These are phyloP conservation scores for Dictyostelium brefeldianum DNA, from an alignment of 78 protist species.

Conservation along the genomic window DNA sequence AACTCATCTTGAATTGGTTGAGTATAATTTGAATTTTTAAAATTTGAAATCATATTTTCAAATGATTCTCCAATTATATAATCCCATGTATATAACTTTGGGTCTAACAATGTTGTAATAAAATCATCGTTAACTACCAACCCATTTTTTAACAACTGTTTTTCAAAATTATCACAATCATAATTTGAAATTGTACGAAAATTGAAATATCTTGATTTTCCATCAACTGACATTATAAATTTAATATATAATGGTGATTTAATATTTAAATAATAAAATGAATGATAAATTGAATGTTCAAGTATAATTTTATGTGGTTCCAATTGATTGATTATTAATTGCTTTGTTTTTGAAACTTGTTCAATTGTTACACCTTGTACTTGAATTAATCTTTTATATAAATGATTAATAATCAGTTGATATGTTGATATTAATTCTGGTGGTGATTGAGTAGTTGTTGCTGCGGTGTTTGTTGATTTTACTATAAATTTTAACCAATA, in stretches of 20 bases:
- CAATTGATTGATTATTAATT: neutral
- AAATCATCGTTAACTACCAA: no score
- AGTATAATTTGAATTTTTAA: no score
- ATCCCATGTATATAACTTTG: no score
- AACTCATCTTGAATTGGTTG: no score
- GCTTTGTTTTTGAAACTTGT: neutral
- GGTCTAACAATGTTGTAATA: no score
- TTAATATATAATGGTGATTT: neutral
- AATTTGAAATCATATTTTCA: no score
- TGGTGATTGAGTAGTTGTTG: neutral
- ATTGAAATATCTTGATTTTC: no score
- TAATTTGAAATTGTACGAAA: no score
- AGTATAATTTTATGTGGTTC: neutral
- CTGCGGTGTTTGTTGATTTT: neutral
- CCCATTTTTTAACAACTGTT: no score
- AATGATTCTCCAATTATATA: no score
- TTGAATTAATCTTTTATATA: conserved; percentile 6
- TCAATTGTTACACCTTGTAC: neutral
- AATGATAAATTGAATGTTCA: neutral
- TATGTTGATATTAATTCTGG: neutral
- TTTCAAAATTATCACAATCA: no score
- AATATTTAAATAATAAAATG: neutral
- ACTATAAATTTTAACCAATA: neutral
- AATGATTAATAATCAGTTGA: neutral
- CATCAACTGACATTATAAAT: neutral